Base-by-base conservation (phyloP, 2,329 filamentous ascomycete genomes). In the Talaromyces rugulosus region DNA sequence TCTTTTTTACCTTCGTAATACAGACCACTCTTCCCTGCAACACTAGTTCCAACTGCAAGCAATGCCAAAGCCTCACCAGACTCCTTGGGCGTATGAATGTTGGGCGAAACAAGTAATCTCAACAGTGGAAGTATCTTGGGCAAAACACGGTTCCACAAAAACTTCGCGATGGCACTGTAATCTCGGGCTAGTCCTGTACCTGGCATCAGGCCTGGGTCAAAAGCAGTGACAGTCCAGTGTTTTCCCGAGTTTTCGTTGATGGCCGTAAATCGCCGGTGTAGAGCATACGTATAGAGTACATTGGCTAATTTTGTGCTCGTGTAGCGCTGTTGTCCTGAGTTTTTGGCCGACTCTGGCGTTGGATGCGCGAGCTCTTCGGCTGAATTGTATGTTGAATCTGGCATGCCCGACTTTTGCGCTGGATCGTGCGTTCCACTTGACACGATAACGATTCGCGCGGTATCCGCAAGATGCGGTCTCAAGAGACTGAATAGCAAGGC, bases 141-240 rank as follows among this genome's bases (percentile, higher is more conserved):
- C 42, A 81, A 9, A 2, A 83, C 64, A 3, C 67, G 59, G 1
- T 65, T 56, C 71, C 73, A 80, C 0, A 79, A 1, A 33, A 75
- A 81, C 1, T 64, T 65, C 57, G 68, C 33, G 0, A 77, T 0
- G 1, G 44, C 31, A 9, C 28, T 56, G 1, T 65, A 68, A 27
- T 79, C 73, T 27, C 80, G 74, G 1, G 69, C 74, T 1, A 83
- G 67, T 0, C 75, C 77, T 5, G 80, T 81, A 0, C 78, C 80
- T 0, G 80, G 79, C 80, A 83, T 81, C 7, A 82, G 70, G 0
- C 80, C 80, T 1, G 81, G 82, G 65, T 82, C 77, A 44, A 82
- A 75, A 0, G 78, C 74, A 4, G 65, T 74, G 1, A 81, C 78
- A 0, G 78, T 79, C 67, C 78, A 72, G 23, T 69, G 68, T 62